phyloP scores from a whole-genome alignment of 768 basidiomycete genomes.

The Lactifluus pinguis region DNA sequence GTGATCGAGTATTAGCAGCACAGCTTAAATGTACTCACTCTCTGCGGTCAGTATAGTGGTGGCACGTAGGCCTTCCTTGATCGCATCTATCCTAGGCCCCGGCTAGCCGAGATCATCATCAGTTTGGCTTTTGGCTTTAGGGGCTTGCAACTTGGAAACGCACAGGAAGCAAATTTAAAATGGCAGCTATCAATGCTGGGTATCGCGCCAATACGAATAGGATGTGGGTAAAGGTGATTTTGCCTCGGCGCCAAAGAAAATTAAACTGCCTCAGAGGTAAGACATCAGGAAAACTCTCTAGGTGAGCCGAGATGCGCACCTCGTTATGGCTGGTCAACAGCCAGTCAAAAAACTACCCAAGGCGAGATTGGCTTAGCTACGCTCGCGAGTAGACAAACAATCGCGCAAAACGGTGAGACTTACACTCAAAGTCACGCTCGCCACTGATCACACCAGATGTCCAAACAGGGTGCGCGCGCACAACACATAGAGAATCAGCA shows the following conservation, averaged over 20 bases:
- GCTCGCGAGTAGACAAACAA: no score
- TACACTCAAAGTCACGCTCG: constrained; percentile 2
- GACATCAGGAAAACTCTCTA: background rate
- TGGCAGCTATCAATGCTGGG: constrained; percentile 1
- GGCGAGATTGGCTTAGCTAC: background rate
- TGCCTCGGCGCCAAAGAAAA: constrained; percentile 3
- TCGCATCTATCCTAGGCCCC: background rate
- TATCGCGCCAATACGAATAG: constrained; percentile 12
- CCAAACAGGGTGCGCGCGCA: background rate
- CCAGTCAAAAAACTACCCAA: constrained; percentile 13
- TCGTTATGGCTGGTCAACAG: background rate
- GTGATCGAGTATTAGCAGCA: background rate
- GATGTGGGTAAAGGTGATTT: background rate
- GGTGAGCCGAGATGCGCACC: background rate
- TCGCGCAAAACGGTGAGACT: background rate
- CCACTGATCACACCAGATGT: background rate
- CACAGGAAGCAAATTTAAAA: constrained; percentile 3
- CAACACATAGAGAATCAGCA: background rate
- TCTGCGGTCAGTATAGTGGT: constrained; percentile 1
- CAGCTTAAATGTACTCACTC: background rate
- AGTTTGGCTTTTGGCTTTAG: background rate
- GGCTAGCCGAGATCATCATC: background rate
- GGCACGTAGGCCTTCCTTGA: background rate
- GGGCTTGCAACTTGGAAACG: background rate
- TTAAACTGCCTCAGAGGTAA: background rate